These are phyloP conservation scores for Centrapalus pauciflorus DNA, from an alignment of 129 eudicot species.

Conservation along the genomic window DNA sequence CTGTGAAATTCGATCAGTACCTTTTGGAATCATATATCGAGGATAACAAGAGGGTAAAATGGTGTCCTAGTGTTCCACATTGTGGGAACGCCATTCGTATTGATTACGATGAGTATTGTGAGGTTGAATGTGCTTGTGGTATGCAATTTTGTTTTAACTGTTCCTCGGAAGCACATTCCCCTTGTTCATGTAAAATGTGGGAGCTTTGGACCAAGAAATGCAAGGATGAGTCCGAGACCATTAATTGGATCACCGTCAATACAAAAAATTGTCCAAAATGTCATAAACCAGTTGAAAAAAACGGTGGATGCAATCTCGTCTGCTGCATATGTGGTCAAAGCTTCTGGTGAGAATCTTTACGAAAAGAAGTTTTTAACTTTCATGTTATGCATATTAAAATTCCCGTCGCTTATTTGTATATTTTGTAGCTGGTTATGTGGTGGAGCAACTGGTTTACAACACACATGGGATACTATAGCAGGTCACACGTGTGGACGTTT, in stretches of 20 bases:
- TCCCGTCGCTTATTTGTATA: conserved; percentile 1
- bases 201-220: conserved; percentile 58
- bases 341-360: conserved; percentile 50
- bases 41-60: conserved; percentile 70
- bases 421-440: conserved; percentile 77
- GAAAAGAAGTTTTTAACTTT: no score
- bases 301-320: conserved; percentile 70
- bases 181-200: conserved; percentile 92
- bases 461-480: conserved; percentile 39
- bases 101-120: conserved; percentile 52
- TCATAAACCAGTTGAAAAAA: conserved; percentile 66
- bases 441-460: conserved; percentile 47
- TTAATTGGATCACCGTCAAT: conserved; percentile 48
- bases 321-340: conserved; percentile 50
- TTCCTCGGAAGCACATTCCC: conserved; percentile 65
- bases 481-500: conserved; percentile 72
- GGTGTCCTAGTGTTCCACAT: conserved; percentile 91
- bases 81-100: conserved; percentile 83
- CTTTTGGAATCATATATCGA: conserved; percentile 77
- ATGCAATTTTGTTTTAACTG: conserved; percentile 72
- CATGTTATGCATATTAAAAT: no score
- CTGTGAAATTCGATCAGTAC: conserved; percentile 57
- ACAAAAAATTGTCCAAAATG: conserved; percentile 70
- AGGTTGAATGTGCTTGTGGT: conserved; percentile 83
- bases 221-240: conserved; percentile 47